These are phyloP conservation scores for Aspergillus eucalypticola DNA, from an alignment of 2,329 filamentous ascomycete genomes.

Conservation along the genomic window DNA sequence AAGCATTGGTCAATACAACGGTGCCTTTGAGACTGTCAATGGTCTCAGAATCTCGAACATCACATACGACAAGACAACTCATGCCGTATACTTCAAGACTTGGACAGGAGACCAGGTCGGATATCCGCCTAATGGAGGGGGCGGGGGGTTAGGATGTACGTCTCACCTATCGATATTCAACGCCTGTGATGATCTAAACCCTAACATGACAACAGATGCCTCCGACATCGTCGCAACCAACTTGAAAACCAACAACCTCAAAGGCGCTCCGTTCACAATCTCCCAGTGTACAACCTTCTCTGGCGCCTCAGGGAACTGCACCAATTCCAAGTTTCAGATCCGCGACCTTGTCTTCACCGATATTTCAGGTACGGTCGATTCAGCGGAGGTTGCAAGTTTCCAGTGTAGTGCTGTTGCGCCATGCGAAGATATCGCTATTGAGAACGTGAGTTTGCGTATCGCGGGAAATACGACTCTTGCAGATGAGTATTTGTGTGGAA, in stretches of 20 bases:
- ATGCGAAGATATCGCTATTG: constrained; percentile 27
- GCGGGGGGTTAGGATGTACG: constrained; percentile 57
- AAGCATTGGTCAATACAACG: constrained; percentile 58
- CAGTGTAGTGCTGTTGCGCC: constrained; percentile 35
- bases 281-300: constrained; percentile 45
- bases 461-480: constrained; percentile 21
- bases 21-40: constrained; percentile 52
- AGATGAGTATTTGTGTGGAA: constrained; percentile 28
- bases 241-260: constrained; percentile 29
- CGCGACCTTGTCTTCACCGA: constrained; percentile 29
- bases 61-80: constrained; percentile 47
- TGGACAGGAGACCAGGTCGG: constrained; percentile 57
- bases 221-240: constrained; percentile 42
- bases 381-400: constrained; percentile 27
- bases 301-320: constrained; percentile 41
- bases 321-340: constrained; percentile 45
- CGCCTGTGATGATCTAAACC: background rate
- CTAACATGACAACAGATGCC: constrained; percentile 23
- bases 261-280: constrained; percentile 36
- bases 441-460: constrained; percentile 20
- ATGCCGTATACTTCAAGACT: constrained; percentile 58
- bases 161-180: background rate
- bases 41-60: constrained; percentile 53
- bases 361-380: constrained; percentile 21
- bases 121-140: constrained; percentile 60